These are phyloP conservation scores for Hortaea werneckii DNA, from an alignment of 2,329 filamentous ascomycete species.

Conservation along the genomic window DNA sequence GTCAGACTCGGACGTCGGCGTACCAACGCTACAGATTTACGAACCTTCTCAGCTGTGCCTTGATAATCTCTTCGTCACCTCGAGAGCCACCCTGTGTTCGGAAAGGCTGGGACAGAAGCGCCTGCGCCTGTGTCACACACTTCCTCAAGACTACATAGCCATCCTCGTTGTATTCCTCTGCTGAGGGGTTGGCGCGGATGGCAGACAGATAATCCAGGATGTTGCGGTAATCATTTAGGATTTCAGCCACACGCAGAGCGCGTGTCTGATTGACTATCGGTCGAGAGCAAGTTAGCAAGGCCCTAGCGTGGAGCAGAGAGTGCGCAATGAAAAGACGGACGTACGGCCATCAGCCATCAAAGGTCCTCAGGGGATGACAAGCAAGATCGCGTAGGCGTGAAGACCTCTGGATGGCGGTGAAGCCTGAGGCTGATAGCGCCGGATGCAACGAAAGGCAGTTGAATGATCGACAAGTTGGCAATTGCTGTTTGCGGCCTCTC, in stretches of 20 bases:
- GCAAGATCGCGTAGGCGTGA: too few species aligned
- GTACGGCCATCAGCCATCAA: conserved; percentile 48
- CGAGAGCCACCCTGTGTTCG: conserved; percentile 12
- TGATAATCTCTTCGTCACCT: conserved; percentile 44
- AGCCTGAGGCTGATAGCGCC: neutral
- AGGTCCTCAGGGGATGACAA: neutral
- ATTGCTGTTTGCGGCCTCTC: conserved; percentile 1
- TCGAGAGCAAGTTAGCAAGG: neutral
- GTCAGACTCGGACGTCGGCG: neutral
- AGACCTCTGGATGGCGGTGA: too few species aligned
- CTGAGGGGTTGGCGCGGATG: conserved; percentile 40
- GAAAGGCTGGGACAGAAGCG: conserved; percentile 45
- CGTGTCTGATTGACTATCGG: conserved; percentile 52
- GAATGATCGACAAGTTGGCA: neutral
- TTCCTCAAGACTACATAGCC: conserved; percentile 49
- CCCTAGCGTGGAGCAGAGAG: neutral
- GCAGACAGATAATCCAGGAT: conserved; percentile 49
- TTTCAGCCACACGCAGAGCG: conserved; percentile 51
- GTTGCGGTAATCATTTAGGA: conserved; percentile 55
- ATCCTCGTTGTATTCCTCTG: conserved; percentile 48
- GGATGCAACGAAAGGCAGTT: neutral
- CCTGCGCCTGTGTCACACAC: conserved; percentile 45
- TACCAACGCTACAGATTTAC: neutral
- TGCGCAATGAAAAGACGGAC: conserved; percentile 3
- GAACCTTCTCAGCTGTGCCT: conserved; percentile 46